Conservation (phyloP, 208 protist species). For the Trypanosomatidae sp. region DNA sequence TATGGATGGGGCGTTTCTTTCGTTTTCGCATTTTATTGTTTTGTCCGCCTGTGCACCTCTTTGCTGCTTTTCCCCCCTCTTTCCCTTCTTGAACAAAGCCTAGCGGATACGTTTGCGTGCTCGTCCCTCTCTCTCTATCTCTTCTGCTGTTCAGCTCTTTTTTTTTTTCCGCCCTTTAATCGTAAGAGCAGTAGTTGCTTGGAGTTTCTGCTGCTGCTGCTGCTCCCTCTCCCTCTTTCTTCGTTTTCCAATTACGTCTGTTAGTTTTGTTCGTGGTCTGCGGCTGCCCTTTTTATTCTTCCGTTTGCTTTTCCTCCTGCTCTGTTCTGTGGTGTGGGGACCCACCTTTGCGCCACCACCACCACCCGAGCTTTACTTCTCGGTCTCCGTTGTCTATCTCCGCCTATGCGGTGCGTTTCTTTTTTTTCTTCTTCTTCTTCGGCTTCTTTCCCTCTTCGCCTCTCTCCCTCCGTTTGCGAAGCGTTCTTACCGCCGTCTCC, state of each 20-base stretch:
- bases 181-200: background rate
- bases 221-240: background rate
- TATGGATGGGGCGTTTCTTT: background rate
- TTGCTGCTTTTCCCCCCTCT: background rate
- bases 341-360: background rate
- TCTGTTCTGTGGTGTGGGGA: background rate
- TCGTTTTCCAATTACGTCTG: background rate
- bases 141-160: background rate
- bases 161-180: background rate
- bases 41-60: background rate
- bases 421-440: background rate
- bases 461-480: background rate
- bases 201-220: background rate
- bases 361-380: background rate
- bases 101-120: background rate
- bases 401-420: background rate
- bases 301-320: background rate
- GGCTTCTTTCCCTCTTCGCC: background rate
- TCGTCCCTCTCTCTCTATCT: background rate
- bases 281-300: background rate
- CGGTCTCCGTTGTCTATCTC: background rate
- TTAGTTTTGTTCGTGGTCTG: background rate
- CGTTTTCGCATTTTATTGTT: background rate
- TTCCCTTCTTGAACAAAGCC: background rate
- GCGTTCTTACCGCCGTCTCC: background rate